These are phyloP conservation scores for Ashbya aceris DNA, from an alignment of 1,139 yeast genomes.

Conservation along the genomic window DNA sequence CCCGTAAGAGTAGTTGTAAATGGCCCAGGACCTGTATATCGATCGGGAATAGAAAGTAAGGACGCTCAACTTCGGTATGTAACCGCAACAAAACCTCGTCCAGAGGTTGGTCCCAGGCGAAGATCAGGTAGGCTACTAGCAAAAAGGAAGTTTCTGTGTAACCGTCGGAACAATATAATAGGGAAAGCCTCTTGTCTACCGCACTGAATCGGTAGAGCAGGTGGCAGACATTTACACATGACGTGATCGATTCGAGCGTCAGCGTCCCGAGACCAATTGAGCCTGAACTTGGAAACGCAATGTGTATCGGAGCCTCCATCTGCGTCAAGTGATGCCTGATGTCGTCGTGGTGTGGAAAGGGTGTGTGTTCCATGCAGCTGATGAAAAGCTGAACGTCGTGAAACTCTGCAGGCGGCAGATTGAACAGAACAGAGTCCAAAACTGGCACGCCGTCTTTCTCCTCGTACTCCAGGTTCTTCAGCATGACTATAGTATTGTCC, in stretches of 20 bases:
- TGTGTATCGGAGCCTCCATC: constrained; percentile 27
- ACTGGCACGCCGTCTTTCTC: constrained; percentile 12
- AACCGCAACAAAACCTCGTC: constrained; percentile 46
- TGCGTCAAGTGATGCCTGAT: constrained; percentile 25
- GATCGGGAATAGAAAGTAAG: constrained; percentile 72
- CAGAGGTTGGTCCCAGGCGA: constrained; percentile 44
- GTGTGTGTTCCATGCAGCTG: constrained; percentile 46
- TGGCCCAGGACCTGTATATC: constrained; percentile 61
- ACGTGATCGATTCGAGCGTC: constrained; percentile 34
- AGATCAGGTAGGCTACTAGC: constrained; percentile 61
- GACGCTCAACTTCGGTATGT: constrained; percentile 59
- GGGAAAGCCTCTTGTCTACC: constrained; percentile 10
- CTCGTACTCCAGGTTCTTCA: constrained; percentile 18
- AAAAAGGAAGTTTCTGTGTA: constrained; percentile 83
- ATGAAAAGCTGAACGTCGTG: constrained; percentile 36
- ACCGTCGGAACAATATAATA: constrained; percentile 82
- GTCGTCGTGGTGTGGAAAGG: constrained; percentile 40
- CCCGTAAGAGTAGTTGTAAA: constrained; percentile 47
- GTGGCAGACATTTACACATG: constrained; percentile 54
- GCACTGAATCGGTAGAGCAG: constrained; percentile 18
- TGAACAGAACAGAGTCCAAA: constrained; percentile 20
- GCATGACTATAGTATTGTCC: constrained; percentile 39
- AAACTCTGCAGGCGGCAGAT: constrained; percentile 28
- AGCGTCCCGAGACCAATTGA: constrained; percentile 66
- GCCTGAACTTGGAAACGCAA: constrained; percentile 80